These are phyloP conservation scores for Phaffia australis DNA, from an alignment of 768 basidiomycete species.

Conservation along the genomic window DNA sequence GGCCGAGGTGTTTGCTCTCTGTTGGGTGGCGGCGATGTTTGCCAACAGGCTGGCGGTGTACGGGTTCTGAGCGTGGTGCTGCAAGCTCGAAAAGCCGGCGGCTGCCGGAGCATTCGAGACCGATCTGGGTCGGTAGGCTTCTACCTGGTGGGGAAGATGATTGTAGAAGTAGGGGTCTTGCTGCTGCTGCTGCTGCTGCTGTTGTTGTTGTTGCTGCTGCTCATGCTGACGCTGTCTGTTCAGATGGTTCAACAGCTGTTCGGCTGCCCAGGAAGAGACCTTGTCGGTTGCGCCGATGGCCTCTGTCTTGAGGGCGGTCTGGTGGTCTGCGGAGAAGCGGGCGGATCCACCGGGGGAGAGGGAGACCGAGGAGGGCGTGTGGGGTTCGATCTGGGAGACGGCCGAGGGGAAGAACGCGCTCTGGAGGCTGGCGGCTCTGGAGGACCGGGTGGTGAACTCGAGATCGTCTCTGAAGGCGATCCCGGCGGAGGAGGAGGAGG, in stretches of 20 bases:
- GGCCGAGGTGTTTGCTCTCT: no score
- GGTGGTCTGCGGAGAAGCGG: background rate
- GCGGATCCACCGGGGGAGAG: background rate
- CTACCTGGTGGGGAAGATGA: background rate
- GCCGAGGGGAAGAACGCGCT: slow-evolving; percentile 10
- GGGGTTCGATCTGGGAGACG: slow-evolving; percentile 12
- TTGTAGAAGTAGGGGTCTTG: background rate
- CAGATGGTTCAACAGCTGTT: slow-evolving; percentile 16
- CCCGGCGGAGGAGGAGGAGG: no score
- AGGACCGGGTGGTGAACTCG: slow-evolving; percentile 5
- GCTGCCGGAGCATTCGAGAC: background rate
- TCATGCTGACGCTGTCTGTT: no score
- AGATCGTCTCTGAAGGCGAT: slow-evolving; percentile 1
- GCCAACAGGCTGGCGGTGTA: slow-evolving; percentile 15
- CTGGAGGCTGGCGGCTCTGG: background rate
- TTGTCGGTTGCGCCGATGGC: slow-evolving; percentile 13
- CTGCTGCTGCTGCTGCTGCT: slow-evolving; percentile 18
- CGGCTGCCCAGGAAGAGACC: slow-evolving; percentile 23
- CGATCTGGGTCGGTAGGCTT: background rate
- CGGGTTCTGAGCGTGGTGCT: slow-evolving; percentile 22
- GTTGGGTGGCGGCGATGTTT: slow-evolving; percentile 18
- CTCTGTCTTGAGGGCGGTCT: background rate
- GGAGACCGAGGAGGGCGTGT: slow-evolving; percentile 10
- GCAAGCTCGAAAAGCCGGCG: no score
- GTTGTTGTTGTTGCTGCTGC: slow-evolving; percentile 26